A percentile compares a stretch with the other conserved stretches of the same genome.
These are phyloP conservation scores for Rhinocladiella mackenziei DNA, from an alignment of 2,329 filamentous ascomycete genomes.

Conservation along the genomic window DNA sequence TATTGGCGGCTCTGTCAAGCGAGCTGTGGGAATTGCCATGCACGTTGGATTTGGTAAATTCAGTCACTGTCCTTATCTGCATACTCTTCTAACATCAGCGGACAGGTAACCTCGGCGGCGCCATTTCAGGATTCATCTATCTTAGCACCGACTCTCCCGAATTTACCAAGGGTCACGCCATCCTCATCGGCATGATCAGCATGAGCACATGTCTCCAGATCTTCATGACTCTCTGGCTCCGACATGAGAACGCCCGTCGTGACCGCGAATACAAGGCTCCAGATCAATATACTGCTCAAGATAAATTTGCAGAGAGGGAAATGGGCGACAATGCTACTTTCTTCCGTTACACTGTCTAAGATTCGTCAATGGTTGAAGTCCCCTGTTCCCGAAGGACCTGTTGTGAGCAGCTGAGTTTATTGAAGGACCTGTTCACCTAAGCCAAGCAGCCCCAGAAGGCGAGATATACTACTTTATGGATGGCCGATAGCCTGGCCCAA, in stretches of 20 bases:
- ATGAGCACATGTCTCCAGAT: constrained; percentile 61
- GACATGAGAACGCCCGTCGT: constrained; percentile 25
- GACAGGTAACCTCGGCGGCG: constrained; percentile 29
- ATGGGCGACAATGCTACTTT: constrained; percentile 24
- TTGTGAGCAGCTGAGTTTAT: no score
- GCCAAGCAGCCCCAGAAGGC: no score
- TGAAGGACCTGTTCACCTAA: no score
- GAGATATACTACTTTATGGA: no score
- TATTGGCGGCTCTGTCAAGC: constrained; percentile 80
- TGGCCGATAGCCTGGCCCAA: no score
- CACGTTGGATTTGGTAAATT: constrained; percentile 90
- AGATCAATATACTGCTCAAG: constrained; percentile 13
- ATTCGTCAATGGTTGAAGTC: no score
- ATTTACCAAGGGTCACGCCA: constrained; percentile 62
- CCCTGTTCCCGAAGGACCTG: no score
- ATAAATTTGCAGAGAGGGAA: constrained; percentile 20
- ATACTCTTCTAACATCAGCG: constrained; percentile 37
- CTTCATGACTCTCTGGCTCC: constrained; percentile 26
- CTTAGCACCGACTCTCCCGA: constrained; percentile 54
- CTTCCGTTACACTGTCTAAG: constrained; percentile 22
- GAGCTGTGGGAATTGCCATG: constrained; percentile 81
- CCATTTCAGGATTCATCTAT: constrained; percentile 63
- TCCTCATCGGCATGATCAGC: constrained; percentile 67
- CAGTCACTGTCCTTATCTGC: constrained; percentile 76
- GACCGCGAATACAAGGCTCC: constrained; percentile 19